phyloP scores from a whole-genome alignment of 441 rosid genomes.

The Jatropha multifida region DNA sequence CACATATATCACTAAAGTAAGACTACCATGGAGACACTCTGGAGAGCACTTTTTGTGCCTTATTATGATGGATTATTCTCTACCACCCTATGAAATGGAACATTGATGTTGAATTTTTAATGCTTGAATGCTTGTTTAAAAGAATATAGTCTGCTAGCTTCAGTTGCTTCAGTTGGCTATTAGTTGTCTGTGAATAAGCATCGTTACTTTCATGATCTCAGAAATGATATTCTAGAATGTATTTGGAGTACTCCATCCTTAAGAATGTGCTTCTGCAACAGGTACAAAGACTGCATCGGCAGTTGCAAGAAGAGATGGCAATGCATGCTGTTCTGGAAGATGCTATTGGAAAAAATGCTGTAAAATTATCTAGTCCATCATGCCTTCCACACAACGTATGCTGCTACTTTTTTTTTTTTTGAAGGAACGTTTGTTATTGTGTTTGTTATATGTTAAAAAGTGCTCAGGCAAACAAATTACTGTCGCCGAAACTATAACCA shows the following conservation, averaged over 20 bases:
- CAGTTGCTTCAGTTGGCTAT: background rate
- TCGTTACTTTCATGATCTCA: background rate
- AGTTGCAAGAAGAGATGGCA: slow-evolving; percentile 63
- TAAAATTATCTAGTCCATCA: slow-evolving; percentile 45
- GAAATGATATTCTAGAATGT: background rate
- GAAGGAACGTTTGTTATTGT: background rate
- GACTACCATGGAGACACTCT: background rate
- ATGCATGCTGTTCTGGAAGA: slow-evolving; percentile 53
- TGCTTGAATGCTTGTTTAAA: slow-evolving; percentile 8
- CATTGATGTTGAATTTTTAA: background rate
- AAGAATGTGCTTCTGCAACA: slow-evolving; percentile 34
- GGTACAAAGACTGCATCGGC: slow-evolving; percentile 62
- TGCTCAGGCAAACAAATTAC: background rate
- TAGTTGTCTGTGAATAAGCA: background rate
- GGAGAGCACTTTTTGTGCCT: background rate
- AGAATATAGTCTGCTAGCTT: slow-evolving; percentile 5
- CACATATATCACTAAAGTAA: background rate
- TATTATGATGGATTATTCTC: background rate
- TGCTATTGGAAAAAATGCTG: slow-evolving; percentile 55
- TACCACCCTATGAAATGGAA: background rate
- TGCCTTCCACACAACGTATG: slow-evolving; percentile 62
- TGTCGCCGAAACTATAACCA: background rate
- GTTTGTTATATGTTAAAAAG: background rate
- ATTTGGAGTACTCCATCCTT: background rate
- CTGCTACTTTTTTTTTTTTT: slow-evolving; percentile 10